phyloP scores from a whole-genome alignment of 352 stramenopile species.

The Phytophthora fragariaefolia region DNA sequence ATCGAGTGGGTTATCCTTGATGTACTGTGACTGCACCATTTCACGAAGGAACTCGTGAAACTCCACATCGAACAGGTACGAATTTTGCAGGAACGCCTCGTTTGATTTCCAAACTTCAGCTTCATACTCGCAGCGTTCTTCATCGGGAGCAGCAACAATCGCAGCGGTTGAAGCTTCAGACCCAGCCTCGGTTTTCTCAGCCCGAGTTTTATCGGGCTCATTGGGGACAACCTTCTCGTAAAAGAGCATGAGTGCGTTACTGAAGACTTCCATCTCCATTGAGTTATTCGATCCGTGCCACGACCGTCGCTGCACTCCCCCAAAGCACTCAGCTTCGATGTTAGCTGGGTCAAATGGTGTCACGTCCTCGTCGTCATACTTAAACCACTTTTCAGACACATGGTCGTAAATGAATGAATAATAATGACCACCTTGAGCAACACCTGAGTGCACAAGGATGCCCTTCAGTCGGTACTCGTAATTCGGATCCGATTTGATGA shows the following conservation, averaged over 20 bases:
- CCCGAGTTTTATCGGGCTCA: conserved; percentile 38
- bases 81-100: conserved; percentile 94
- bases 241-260: conserved; percentile 99
- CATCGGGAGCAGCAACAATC: conserved; percentile 37
- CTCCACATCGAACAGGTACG: conserved; percentile 95
- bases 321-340: conserved; percentile 98
- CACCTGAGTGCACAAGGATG: conserved; percentile 98
- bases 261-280: conserved; percentile 98
- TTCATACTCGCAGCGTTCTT: conserved; percentile 83
- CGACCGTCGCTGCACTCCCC: conserved; percentile 92
- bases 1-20: conserved; percentile 50
- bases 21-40: conserved; percentile 87
- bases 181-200: conserved; percentile 12
- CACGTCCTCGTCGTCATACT: conserved; percentile 99
- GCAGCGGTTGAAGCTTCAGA: conserved; percentile 17
- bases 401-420: conserved; percentile 95
- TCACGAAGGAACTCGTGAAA: conserved; percentile 95
- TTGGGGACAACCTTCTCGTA: conserved; percentile 96
- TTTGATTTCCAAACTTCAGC: conserved; percentile 95
- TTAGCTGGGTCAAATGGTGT: conserved; percentile 96
- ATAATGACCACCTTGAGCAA: conserved; percentile 99
- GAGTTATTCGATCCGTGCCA: conserved; percentile 96
- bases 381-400: conserved; percentile 96
- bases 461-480: conserved; percentile 98
- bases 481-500: conserved; percentile 77